A percentile compares a stretch with the other conserved stretches of the same genome.
These are phyloP conservation scores for Cyphellophora attinorum DNA, from an alignment of 2,329 filamentous ascomycete species.

Conservation along the genomic window DNA sequence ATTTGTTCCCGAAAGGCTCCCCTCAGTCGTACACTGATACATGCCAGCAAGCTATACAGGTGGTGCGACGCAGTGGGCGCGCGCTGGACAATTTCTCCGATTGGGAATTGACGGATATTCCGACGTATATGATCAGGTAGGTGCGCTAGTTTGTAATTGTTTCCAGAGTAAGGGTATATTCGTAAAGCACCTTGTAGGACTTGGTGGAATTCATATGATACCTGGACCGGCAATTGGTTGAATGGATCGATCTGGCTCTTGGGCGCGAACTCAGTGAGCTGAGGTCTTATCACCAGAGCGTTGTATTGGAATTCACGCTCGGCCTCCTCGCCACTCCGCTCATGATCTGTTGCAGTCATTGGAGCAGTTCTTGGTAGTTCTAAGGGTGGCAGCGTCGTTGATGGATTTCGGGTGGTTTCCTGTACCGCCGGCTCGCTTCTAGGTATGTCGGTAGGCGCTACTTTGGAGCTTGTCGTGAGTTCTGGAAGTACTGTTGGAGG, in stretches of 20 bases:
- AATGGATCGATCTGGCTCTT: constrained; percentile 15
- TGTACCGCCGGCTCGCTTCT: no score
- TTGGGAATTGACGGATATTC: constrained; percentile 13
- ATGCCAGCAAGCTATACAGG: constrained; percentile 13
- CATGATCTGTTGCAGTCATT: no score
- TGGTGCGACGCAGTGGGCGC: constrained; percentile 13
- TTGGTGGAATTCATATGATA: constrained; percentile 11
- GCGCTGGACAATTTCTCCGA: constrained; percentile 10
- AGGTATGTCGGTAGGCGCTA: no score
- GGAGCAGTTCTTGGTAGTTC: no score
- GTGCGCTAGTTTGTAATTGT: constrained; percentile 15
- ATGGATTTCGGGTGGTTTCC: no score
- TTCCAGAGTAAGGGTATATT: constrained; percentile 13
- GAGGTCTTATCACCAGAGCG: not conserved
- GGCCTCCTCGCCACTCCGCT: no score
- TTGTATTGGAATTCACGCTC: no score
- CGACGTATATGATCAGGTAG: constrained; percentile 11
- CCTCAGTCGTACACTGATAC: constrained; percentile 12
- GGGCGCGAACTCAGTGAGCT: constrained; percentile 5
- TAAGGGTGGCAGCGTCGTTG: no score
- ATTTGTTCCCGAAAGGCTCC: constrained; percentile 10
- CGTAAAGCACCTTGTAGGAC: constrained; percentile 10
- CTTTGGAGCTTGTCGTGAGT: no score
- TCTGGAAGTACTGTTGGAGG: no score
- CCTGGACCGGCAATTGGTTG: constrained; percentile 6